These are phyloP conservation scores for Fomitopsis palustris DNA, from an alignment of 1,284 basidiomycete species.

Conservation along the genomic window DNA sequence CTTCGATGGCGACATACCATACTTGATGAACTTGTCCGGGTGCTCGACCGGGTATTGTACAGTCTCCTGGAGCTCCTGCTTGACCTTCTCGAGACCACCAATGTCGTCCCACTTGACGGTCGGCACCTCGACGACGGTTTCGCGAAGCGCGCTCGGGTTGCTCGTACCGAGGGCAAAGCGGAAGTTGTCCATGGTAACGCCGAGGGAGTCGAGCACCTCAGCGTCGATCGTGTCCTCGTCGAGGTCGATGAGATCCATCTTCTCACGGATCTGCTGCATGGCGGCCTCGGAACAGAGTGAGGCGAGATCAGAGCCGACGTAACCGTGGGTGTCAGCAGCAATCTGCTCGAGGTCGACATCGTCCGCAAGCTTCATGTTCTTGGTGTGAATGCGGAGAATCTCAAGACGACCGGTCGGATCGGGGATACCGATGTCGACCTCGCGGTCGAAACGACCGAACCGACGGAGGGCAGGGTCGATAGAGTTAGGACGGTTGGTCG, in stretches of 20 bases:
- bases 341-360: constrained; percentile 99
- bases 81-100: constrained; percentile 99
- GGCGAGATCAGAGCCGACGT: constrained; percentile 97
- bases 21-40: constrained; percentile 99
- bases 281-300: constrained; percentile 96
- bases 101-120: constrained; percentile 98
- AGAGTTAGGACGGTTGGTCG: constrained; percentile 98
- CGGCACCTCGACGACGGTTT: constrained; percentile 96
- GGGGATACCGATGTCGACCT: constrained; percentile 98
- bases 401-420: constrained; percentile 98
- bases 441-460: constrained; percentile 98
- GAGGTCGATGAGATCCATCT: constrained; percentile 94
- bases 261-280: constrained; percentile 98
- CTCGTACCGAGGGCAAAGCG: constrained; percentile 92
- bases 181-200: constrained; percentile 99
- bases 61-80: constrained; percentile 98
- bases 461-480: constrained; percentile 98
- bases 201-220: constrained; percentile 93
- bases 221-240: constrained; percentile 96
- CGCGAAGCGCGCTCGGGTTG: constrained; percentile 95
- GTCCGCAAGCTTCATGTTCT: constrained; percentile 99
- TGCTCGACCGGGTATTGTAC: constrained; percentile 99
- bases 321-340: constrained; percentile 98
- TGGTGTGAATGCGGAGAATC: constrained; percentile 98
- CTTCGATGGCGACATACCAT: constrained; percentile 99